Evolutionary conservation across 2,329 filamentous ascomycete species (phyloP).

Genomic region (Fusarium xylarioides): DNA sequence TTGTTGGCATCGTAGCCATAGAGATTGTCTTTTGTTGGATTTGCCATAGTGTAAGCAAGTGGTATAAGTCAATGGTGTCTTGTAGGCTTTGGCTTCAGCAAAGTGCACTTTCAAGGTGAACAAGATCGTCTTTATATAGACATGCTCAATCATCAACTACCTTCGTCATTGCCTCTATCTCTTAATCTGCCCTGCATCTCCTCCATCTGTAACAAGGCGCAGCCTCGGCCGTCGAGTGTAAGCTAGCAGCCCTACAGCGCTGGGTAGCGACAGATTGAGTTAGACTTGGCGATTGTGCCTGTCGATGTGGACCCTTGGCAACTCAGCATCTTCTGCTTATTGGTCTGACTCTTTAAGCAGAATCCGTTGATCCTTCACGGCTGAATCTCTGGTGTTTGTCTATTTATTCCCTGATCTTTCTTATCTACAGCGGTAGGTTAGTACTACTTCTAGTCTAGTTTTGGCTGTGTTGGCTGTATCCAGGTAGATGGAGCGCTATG

Average conservation of each 20-base stretch:
- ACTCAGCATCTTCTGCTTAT: not conserved
- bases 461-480: not conserved
- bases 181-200: not conserved
- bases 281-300: slow-evolving; percentile 9
- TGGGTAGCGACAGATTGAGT: slow-evolving; percentile 22
- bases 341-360: not conserved
- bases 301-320: not conserved
- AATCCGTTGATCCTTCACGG: not conserved
- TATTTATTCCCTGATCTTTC: not conserved
- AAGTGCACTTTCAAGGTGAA: not conserved
- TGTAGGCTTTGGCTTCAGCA: not conserved
- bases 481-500: not conserved
- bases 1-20: slow-evolving; percentile 41
- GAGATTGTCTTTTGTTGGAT: slow-evolving; percentile 32
- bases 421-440: slow-evolving; percentile 5
- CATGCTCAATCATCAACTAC: not conserved
- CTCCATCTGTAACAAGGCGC: slow-evolving; percentile 5
- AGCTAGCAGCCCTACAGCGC: slow-evolving; percentile 30
- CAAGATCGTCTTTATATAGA: not conserved
- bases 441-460: slow-evolving; percentile 15
- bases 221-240: slow-evolving; percentile 7
- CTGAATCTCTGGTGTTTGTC: not conserved
- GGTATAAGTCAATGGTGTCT: not conserved
- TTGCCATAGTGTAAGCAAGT: slow-evolving; percentile 10
- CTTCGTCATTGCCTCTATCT: not conserved